phyloP scores from a whole-genome alignment of 305 asterid genomes.

The Fraxinus greggii region DNA sequence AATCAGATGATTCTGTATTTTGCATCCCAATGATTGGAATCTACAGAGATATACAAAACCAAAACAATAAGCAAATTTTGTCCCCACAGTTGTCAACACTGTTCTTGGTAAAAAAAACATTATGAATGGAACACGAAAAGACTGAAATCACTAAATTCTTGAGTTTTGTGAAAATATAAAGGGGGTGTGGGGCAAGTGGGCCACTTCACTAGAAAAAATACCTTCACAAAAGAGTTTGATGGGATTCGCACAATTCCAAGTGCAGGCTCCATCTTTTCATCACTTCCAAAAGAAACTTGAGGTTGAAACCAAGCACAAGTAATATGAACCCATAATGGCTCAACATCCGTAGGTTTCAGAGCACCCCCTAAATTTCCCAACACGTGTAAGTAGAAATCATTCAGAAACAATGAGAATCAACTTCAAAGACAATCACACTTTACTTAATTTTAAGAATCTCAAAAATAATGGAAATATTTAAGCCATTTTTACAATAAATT shows the following conservation, averaged over 20 bases:
- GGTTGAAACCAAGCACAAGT: slow-evolving; percentile 99
- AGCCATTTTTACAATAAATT: neutral
- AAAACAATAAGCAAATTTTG: neutral
- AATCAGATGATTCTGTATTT: neutral
- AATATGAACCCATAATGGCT: slow-evolving; percentile 91
- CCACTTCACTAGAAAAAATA: slow-evolving; percentile 23
- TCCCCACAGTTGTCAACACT: neutral
- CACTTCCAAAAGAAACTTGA: slow-evolving; percentile 88
- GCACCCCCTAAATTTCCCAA: slow-evolving; percentile 77
- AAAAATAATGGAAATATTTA: slow-evolving; percentile 2
- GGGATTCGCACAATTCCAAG: slow-evolving; percentile 88
- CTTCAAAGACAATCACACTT: neutral
- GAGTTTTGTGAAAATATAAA: neutral
- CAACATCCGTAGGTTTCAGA: slow-evolving; percentile 84
- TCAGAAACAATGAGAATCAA: neutral
- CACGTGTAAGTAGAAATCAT: slow-evolving; percentile 4
- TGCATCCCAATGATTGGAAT: neutral
- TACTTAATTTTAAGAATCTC: neutral
- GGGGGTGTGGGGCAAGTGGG: neutral
- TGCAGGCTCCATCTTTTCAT: slow-evolving; percentile 98
- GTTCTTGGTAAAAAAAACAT: neutral
- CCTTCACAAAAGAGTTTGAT: slow-evolving; percentile 90
- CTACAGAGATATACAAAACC: slow-evolving; percentile 8
- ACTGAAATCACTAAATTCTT: neutral
- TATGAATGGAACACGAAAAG: slow-evolving; percentile 2